These are phyloP conservation scores for Zoysia japonica DNA, from an alignment of 176 grass and related monocot genomes.

Conservation along the genomic window DNA sequence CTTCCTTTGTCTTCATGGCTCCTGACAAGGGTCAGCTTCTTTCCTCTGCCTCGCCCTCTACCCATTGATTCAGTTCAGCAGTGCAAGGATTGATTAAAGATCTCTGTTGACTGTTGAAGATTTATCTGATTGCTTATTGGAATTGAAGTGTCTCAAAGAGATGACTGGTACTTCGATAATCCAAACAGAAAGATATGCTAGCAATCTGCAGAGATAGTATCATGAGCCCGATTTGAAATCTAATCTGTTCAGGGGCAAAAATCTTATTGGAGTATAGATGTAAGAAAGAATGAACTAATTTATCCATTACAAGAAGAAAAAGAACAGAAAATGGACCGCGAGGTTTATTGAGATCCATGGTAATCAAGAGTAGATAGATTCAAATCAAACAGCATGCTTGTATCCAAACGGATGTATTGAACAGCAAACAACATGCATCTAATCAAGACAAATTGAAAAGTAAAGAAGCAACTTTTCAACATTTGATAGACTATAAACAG, in stretches of 20 bases:
- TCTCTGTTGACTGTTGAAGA: not conserved
- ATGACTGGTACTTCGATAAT: constrained; percentile 11
- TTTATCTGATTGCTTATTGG: constrained; percentile 24
- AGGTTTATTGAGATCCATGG: constrained; percentile 46
- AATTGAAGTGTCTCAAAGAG: constrained; percentile 13
- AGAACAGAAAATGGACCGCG: not conserved
- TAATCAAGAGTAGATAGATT: constrained; percentile 34
- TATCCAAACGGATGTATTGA: constrained; percentile 7
- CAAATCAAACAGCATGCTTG: constrained; percentile 30
- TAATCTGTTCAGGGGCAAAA: constrained; percentile 4
- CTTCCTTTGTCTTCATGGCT: constrained; percentile 68
- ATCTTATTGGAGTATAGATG: not conserved
- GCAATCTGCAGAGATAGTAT: constrained; percentile 39
- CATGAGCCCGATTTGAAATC: constrained; percentile 18
- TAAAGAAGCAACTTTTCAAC: not conserved
- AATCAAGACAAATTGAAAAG: constrained; percentile 11
- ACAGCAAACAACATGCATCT: constrained; percentile 41
- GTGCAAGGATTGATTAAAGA: constrained; percentile 20
- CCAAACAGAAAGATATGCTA: constrained; percentile 23
- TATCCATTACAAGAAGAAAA: not conserved
- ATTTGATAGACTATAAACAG: not conserved
- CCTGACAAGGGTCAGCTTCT: constrained; percentile 45
- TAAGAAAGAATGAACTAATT: constrained; percentile 22
- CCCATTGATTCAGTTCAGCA: constrained; percentile 54
- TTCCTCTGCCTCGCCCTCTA: constrained; percentile 78